Evolutionary conservation across 495 filamentous ascomycete genomes (phyloP).

Genomic region (Xylaria curta): DNA sequence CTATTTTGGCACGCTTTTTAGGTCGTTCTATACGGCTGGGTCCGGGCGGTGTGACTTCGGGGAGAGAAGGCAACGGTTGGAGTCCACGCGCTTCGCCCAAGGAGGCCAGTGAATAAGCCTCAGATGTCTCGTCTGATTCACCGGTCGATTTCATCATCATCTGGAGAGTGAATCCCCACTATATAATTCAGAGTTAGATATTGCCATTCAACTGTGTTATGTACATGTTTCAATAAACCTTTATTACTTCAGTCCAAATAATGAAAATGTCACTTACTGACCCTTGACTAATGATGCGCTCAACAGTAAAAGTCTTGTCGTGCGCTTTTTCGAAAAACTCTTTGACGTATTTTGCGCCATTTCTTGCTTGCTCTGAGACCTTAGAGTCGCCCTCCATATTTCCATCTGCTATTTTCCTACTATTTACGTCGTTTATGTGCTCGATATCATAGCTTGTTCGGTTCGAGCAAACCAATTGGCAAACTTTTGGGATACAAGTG

Average conservation of each 20-base stretch:
- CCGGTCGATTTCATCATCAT: constrained; percentile 13
- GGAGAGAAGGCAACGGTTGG: not conserved
- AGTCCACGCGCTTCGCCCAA: constrained; percentile 4
- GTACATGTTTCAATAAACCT: not conserved
- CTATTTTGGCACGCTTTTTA: not conserved
- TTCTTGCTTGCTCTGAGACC: constrained; percentile 4
- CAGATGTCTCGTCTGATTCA: not conserved
- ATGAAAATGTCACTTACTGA: not conserved
- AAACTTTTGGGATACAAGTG: not conserved
- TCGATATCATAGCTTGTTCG: not conserved
- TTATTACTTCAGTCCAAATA: not conserved
- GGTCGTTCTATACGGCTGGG: not conserved
- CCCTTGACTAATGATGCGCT: constrained; percentile 14
- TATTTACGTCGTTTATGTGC: not conserved
- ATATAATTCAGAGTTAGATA: not conserved
- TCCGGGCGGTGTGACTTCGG: not conserved
- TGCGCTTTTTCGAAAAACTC: not conserved
- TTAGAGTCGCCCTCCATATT: not conserved
- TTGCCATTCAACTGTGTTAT: not conserved
- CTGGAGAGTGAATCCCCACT: constrained; percentile 30
- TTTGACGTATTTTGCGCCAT: not conserved
- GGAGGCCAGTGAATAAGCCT: not conserved
- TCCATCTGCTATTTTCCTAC: not conserved
- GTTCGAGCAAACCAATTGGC: not conserved
- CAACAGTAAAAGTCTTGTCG: constrained; percentile 7